Evolutionary conservation across 768 basidiomycete species (phyloP).

Genomic region (Boletus pseudopeckii): DNA sequence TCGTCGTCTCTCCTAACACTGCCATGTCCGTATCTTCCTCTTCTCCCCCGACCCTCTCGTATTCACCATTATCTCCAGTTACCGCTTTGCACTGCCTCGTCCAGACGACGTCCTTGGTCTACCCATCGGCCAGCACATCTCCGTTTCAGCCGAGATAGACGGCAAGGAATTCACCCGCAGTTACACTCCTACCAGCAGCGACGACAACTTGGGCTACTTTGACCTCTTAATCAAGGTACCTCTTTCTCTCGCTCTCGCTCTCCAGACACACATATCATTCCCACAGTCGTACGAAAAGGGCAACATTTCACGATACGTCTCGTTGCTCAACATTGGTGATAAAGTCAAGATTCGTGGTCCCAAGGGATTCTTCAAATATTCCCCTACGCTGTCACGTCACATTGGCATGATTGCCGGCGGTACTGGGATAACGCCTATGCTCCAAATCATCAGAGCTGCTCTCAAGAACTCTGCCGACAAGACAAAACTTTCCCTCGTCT

Average conservation of each 20-base stretch:
- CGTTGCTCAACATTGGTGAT: constrained; percentile 82
- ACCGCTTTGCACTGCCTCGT: constrained; percentile 84
- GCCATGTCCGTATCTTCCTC: constrained; percentile 64
- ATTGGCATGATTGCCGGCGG: constrained; percentile 98
- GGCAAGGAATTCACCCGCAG: constrained; percentile 88
- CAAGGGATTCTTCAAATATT: constrained; percentile 91
- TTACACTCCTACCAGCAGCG: constrained; percentile 94
- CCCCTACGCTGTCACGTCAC: constrained; percentile 64
- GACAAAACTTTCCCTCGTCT: constrained; percentile 84
- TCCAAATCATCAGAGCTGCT: constrained; percentile 94
- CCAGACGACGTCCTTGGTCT: constrained; percentile 80
- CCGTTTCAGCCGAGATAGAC: constrained; percentile 83
- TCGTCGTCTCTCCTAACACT: constrained; percentile 88
- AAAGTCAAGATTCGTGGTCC: constrained; percentile 91
- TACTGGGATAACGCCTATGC: constrained; percentile 98
- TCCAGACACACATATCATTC: background rate
- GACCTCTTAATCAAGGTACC: constrained; percentile 94
- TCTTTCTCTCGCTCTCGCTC: background rate
- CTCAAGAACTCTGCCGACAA: constrained; percentile 84
- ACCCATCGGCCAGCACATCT: constrained; percentile 96
- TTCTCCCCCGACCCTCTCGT: background rate
- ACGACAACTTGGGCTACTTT: constrained; percentile 91
- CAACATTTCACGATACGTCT: constrained; percentile 89
- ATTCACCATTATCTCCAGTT: constrained; percentile 46
- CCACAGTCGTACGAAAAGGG: constrained; percentile 90